phyloP scores from a whole-genome alignment of 495 filamentous ascomycete species.

The Hypoxylon fuscum region DNA sequence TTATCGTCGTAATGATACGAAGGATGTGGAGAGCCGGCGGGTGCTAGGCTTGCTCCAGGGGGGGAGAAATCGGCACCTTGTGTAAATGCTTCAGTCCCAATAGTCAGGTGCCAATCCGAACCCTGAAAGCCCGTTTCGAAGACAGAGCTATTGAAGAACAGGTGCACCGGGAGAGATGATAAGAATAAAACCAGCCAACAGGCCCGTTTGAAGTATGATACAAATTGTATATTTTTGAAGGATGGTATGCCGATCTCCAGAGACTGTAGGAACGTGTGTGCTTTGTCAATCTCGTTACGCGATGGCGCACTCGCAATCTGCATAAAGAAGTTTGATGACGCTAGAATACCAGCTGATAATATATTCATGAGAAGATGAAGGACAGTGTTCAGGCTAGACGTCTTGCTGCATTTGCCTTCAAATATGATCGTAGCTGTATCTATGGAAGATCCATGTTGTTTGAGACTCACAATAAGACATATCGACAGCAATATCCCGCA shows the following conservation, averaged over 20 bases:
- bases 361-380: conserved; percentile 49
- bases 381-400: background rate
- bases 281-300: conserved; percentile 19
- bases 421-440: conserved; percentile 2
- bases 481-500: conserved; percentile 2
- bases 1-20: background rate
- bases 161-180: conserved; percentile 22
- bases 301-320: conserved; percentile 42
- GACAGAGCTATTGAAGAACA: conserved; percentile 29
- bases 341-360: conserved; percentile 45
- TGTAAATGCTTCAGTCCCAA: conserved; percentile 17
- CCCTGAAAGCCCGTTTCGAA: conserved; percentile 23
- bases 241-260: conserved; percentile 31
- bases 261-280: conserved; percentile 18
- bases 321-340: conserved; percentile 52
- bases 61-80: conserved; percentile 16
- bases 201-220: conserved; percentile 4
- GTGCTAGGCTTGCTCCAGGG: conserved; percentile 23
- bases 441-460: background rate
- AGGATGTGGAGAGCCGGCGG: conserved; percentile 4
- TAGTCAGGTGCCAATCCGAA: conserved; percentile 21
- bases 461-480: background rate
- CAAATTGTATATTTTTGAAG: conserved; percentile 13
- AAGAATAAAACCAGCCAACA: conserved; percentile 15
- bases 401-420: conserved; percentile 1